Evolutionary conservation across 1,139 yeast species (phyloP).

Genomic region (Pichia sp.): DNA sequence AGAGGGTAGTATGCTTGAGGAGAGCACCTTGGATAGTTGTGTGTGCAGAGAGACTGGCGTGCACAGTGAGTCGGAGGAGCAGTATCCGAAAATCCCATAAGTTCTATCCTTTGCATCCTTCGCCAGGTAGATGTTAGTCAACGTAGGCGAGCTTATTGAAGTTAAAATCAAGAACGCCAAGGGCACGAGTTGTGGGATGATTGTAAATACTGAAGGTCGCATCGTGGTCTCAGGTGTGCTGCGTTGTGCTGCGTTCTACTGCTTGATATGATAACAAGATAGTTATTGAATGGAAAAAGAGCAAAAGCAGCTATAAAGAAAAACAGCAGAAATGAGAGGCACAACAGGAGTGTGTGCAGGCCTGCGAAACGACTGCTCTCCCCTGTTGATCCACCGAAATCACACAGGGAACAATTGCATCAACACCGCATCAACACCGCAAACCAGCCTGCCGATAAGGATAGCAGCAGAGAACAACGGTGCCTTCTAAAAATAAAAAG

Average conservation of each 20-base stretch:
- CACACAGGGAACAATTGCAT: not conserved
- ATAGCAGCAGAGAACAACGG: not conserved
- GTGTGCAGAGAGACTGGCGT: slow-evolving; percentile 8
- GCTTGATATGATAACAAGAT: no score
- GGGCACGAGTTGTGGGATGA: slow-evolving; percentile 34
- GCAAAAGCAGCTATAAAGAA: no score
- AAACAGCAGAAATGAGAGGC: no score
- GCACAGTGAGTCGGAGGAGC: slow-evolving; percentile 27
- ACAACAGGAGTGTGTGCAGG: no score
- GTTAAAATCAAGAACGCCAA: slow-evolving; percentile 43
- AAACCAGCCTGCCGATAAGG: not conserved
- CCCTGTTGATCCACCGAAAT: not conserved
- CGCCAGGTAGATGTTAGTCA: slow-evolving; percentile 38
- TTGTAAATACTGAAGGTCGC: slow-evolving; percentile 6
- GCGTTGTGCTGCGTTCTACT: no score
- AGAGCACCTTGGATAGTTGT: slow-evolving; percentile 19
- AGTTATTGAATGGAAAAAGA: no score
- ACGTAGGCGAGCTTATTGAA: slow-evolving; percentile 46
- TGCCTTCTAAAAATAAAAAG: not conserved
- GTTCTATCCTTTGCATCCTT: slow-evolving; percentile 26
- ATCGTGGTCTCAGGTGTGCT: not conserved
- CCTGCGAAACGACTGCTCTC: no score
- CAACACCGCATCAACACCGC: not conserved
- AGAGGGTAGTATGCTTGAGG: slow-evolving; percentile 1
- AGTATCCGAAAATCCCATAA: slow-evolving; percentile 43